Conservation (phyloP, 2,329 filamentous ascomycete genomes). For the Apiospora aurea region DNA sequence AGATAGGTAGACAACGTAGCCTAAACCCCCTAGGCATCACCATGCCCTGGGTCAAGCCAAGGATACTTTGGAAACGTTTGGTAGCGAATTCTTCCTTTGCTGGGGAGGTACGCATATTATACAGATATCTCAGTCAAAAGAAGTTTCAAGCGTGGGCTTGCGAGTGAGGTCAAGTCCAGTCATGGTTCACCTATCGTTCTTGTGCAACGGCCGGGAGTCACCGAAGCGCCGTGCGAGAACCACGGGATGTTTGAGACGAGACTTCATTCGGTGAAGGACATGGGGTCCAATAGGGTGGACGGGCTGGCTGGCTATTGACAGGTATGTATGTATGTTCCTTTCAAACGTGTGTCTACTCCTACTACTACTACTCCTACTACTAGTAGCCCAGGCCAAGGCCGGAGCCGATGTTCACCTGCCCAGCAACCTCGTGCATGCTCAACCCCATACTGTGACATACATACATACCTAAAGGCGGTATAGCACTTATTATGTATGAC, state of each 20-base stretch:
- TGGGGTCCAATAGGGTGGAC: slow-evolving; percentile 1
- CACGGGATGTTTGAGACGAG: slow-evolving; percentile 11
- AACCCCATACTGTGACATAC: not conserved
- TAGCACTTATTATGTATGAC: not conserved
- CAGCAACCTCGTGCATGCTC: not conserved
- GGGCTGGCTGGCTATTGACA: not conserved
- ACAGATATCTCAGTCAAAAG: too few relatives aligned
- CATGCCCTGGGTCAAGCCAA: slow-evolving; percentile 6
- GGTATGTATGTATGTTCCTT: not conserved
- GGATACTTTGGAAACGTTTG: not conserved
- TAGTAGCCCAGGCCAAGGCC: not conserved
- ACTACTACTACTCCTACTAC: not conserved
- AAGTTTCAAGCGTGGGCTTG: not conserved
- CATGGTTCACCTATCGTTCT: not conserved
- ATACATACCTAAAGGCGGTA: slow-evolving; percentile 9
- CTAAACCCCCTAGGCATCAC: not conserved
- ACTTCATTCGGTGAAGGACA: slow-evolving; percentile 26
- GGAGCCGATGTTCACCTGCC: slow-evolving; percentile 1
- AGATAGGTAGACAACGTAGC: too few relatives aligned
- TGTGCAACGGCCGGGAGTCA: slow-evolving; percentile 4
- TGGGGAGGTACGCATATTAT: not conserved
- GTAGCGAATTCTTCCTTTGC: not conserved
- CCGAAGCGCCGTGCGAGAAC: slow-evolving; percentile 1
- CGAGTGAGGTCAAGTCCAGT: not conserved
- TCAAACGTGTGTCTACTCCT: not conserved